Conservation (phyloP, 1,284 basidiomycete genomes). For the Kalmanozyma brasiliensis region DNA sequence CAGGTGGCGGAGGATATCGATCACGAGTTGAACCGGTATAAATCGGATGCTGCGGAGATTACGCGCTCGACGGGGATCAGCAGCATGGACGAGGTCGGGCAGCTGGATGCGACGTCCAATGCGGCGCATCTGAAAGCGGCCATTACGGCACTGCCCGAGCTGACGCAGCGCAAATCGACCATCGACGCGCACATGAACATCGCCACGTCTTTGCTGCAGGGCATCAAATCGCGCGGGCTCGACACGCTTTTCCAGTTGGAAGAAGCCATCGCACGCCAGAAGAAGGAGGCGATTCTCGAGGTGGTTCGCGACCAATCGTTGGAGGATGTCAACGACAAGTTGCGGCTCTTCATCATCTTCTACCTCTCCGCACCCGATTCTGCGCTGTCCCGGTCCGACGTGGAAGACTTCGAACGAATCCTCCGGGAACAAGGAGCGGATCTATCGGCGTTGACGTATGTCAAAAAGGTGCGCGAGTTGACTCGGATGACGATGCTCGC, state of each 20-base stretch:
- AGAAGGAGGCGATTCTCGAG: slow-evolving; percentile 78
- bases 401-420: slow-evolving; percentile 79
- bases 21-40: slow-evolving; percentile 88
- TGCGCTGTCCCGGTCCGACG: slow-evolving; percentile 83
- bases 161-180: slow-evolving; percentile 94
- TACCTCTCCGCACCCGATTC: slow-evolving; percentile 87
- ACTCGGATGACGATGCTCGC: slow-evolving; percentile 92
- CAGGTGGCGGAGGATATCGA: slow-evolving; percentile 99
- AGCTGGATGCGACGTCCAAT: slow-evolving; percentile 82
- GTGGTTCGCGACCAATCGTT: slow-evolving; percentile 72
- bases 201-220: slow-evolving; percentile 91
- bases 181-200: slow-evolving; percentile 99
- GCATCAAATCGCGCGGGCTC: slow-evolving; percentile 93
- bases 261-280: slow-evolving; percentile 78
- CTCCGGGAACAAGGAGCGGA: slow-evolving; percentile 72
- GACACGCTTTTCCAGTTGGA: slow-evolving; percentile 97
- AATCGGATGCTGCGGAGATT: slow-evolving; percentile 95
- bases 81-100: slow-evolving; percentile 87
- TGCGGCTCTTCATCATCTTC: slow-evolving; percentile 91
- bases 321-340: slow-evolving; percentile 75
- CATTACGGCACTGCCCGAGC: slow-evolving; percentile 96
- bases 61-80: slow-evolving; percentile 95
- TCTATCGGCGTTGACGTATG: slow-evolving; percentile 90
- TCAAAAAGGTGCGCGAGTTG: slow-evolving; percentile 89
- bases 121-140: slow-evolving; percentile 95